Conservation (phyloP, 2,329 filamentous ascomycete genomes). For the Pezicula neosporulosa region DNA sequence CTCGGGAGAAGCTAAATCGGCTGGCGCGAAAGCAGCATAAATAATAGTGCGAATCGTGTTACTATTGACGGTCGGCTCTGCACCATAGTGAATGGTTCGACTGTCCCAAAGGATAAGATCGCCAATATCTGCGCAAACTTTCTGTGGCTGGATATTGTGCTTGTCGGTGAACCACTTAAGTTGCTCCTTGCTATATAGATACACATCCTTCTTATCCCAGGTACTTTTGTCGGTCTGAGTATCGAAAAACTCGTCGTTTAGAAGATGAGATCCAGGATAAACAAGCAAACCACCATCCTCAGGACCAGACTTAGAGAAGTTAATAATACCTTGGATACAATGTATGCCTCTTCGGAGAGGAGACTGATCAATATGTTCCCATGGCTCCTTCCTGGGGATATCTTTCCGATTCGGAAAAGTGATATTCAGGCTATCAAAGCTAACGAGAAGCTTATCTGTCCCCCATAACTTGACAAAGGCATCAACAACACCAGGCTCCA, state of each 20-base stretch:
- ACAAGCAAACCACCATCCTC: constrained; percentile 35
- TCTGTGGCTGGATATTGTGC: constrained; percentile 26
- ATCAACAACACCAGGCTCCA: constrained; percentile 34
- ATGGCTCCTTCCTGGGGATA: constrained; percentile 23
- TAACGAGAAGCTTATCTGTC: constrained; percentile 31
- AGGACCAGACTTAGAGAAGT: constrained; percentile 29
- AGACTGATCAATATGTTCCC: constrained; percentile 34
- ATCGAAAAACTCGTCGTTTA: constrained; percentile 30
- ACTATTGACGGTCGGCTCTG: constrained; percentile 23
- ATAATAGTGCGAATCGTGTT: constrained; percentile 28
- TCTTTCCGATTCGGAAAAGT: constrained; percentile 26
- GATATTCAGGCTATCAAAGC: constrained; percentile 35
- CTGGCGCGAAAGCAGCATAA: constrained; percentile 28
- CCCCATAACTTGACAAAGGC: constrained; percentile 32
- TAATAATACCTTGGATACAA: constrained; percentile 30
- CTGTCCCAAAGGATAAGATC: constrained; percentile 37
- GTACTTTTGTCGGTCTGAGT: constrained; percentile 17
- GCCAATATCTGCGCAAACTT: constrained; percentile 32
- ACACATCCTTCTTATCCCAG: constrained; percentile 20
- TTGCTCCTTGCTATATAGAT: constrained; percentile 25
- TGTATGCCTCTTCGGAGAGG: constrained; percentile 21
- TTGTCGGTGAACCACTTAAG: constrained; percentile 29
- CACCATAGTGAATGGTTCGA: constrained; percentile 33
- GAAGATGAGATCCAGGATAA: constrained; percentile 26
- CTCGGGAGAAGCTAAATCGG: constrained; percentile 25